Percentiles rank a stretch among this genome's conserved stretches.
These are phyloP conservation scores for Sinapis alba DNA, from an alignment of 441 rosid species.

Conservation along the genomic window DNA sequence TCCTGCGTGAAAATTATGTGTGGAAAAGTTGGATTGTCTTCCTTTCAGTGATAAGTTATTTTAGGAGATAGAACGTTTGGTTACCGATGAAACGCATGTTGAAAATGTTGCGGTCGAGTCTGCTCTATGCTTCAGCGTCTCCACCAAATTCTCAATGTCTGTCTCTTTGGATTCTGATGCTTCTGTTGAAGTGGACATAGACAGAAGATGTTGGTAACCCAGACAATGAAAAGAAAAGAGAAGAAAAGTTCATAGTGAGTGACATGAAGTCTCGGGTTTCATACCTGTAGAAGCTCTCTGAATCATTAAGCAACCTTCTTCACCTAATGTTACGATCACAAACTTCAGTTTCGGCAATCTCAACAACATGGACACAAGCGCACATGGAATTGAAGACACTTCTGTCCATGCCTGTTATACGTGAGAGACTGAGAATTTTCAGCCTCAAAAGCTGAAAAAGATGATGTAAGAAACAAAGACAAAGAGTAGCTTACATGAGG, in stretches of 20 bases:
- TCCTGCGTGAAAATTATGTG: conserved; percentile 40
- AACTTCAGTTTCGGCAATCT: conserved; percentile 69
- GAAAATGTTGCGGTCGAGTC: conserved; percentile 55
- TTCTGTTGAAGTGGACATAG: conserved; percentile 42
- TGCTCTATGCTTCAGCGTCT: conserved; percentile 48
- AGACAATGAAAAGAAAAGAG: background rate
- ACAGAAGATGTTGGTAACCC: conserved; percentile 17
- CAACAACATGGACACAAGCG: conserved; percentile 78
- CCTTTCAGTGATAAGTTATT: background rate
- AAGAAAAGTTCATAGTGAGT: background rate
- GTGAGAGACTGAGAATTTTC: background rate
- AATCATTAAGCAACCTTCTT: conserved; percentile 83
- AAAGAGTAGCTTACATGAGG: conserved; percentile 60
- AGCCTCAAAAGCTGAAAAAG: background rate
- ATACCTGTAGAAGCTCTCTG: conserved; percentile 67
- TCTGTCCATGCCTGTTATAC: conserved; percentile 66
- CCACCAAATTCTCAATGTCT: conserved; percentile 62
- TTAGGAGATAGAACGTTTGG: conserved; percentile 10
- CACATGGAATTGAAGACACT: conserved; percentile 61
- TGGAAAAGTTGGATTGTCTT: background rate
- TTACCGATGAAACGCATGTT: conserved; percentile 68
- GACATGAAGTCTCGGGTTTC: conserved; percentile 9
- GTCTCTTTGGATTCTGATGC: conserved; percentile 49
- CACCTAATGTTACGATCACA: conserved; percentile 80
- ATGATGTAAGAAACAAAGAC: background rate